phyloP scores from a whole-genome alignment of 768 basidiomycete genomes.

The Leccinum pellstonianum region DNA sequence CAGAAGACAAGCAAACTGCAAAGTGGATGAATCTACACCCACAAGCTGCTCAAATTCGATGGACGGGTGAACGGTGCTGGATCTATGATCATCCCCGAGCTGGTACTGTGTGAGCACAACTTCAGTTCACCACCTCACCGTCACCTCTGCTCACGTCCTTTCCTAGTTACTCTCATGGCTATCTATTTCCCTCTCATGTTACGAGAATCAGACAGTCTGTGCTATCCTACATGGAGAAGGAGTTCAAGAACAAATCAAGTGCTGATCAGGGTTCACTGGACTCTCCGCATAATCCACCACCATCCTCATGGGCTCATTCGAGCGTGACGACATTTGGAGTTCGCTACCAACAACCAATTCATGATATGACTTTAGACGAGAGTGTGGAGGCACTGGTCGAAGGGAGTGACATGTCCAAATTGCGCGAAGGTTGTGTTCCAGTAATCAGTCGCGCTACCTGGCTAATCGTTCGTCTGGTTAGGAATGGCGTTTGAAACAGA shows the following conservation, averaged over 20 bases:
- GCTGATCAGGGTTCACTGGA: slow-evolving; percentile 24
- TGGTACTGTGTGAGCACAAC: slow-evolving; percentile 75
- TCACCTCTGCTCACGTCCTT: slow-evolving; percentile 4
- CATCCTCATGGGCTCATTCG: slow-evolving; percentile 72
- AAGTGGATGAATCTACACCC: slow-evolving; percentile 93
- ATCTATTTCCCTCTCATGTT: slow-evolving; percentile 88
- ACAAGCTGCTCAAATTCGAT: slow-evolving; percentile 71
- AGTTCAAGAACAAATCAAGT: slow-evolving; percentile 36
- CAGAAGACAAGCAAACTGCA: slow-evolving; percentile 91
- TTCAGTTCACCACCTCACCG: not conserved
- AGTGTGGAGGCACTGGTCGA: slow-evolving; percentile 92
- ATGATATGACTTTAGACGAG: slow-evolving; percentile 61
- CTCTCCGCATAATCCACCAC: slow-evolving; percentile 38
- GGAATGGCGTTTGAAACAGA: slow-evolving; percentile 58
- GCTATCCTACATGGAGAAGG: slow-evolving; percentile 49
- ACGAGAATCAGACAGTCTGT: slow-evolving; percentile 62
- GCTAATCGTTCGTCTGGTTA: slow-evolving; percentile 25
- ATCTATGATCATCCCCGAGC: slow-evolving; percentile 97
- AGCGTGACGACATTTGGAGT: slow-evolving; percentile 84
- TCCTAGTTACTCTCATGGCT: slow-evolving; percentile 89
- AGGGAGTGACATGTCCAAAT: slow-evolving; percentile 77
- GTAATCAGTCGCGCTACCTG: not conserved
- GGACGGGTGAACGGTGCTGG: slow-evolving; percentile 93
- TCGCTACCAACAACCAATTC: slow-evolving; percentile 67
- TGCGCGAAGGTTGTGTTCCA: slow-evolving; percentile 55